phyloP scores from a whole-genome alignment of 2,329 filamentous ascomycete species.

The Ophiostoma ulmi region DNA sequence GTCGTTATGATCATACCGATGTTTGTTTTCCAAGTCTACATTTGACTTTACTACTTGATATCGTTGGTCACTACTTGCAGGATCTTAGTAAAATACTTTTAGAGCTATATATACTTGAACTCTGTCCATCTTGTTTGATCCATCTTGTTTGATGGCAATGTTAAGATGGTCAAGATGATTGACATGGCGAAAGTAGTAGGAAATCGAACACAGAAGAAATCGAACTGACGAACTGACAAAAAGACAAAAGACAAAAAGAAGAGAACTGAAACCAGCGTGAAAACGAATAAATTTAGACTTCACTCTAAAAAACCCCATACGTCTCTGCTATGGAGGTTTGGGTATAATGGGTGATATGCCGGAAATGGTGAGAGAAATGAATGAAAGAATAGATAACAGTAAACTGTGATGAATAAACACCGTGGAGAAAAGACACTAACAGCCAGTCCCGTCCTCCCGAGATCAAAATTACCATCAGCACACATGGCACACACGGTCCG shows the following conservation, averaged over 20 bases:
- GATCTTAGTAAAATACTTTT: background rate
- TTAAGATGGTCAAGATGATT: background rate
- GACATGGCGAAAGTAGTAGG: constrained; percentile 7
- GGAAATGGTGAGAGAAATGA: constrained; percentile 7
- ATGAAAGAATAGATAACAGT: background rate
- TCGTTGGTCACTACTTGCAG: background rate
- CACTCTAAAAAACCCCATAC: constrained; percentile 19
- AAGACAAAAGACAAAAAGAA: background rate
- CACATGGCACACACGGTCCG: background rate
- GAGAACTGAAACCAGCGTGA: background rate
- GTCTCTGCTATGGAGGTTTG: constrained; percentile 18
- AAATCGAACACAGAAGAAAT: background rate
- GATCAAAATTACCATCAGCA: background rate
- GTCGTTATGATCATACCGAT: background rate
- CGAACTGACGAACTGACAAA: background rate
- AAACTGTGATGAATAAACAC: background rate
- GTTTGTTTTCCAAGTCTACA: too few relatives aligned
- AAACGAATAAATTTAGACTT: background rate
- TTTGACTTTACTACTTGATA: background rate
- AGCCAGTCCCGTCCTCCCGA: background rate
- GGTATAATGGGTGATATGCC: constrained; percentile 17
- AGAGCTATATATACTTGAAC: constrained; percentile 6
- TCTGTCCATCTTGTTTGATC: background rate
- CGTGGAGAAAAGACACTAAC: background rate
- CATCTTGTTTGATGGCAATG: background rate